Evolutionary conservation across 306 rosid species (phyloP), one percentile per base, ranked within the genome.

Genomic region (Quercus mongolica): DNA sequence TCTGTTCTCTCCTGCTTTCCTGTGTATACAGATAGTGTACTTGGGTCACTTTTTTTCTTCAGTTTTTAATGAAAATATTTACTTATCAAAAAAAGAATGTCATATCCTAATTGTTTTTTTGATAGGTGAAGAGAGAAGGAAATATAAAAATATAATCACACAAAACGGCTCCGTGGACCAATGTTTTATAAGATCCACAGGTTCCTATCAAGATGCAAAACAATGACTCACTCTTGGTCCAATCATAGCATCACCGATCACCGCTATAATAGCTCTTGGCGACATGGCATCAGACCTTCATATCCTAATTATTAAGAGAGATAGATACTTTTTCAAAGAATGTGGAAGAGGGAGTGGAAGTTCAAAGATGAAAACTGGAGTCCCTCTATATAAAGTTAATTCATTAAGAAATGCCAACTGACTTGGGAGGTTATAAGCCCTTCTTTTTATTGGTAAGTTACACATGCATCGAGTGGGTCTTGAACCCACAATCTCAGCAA

Each of bases 201-300:
- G 69, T 94, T 92, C 96, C 94, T 92, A 90, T 88, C 91, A 92
- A 46, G 72, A 81, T 80, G 91, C 90, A 87, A 90, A 88, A 87
- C 76, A 30, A 71, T 55, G 74, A 35, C 5, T 90, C 57, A 26
- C 3, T 92, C 5, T 92, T 2, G 88, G 97, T 87, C 89, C 92
- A 85, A 94, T 92, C 93, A 78, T 84, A 92, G 96, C 98, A 89
- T 87, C 90, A 74, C 17, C 52, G 90, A 83, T 92, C 89, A 90
- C 0, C 8, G 91, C 94, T 9, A 4, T 71, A 4, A 17, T 35
- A 30, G 96, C 93, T 89, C 76, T 71, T 89, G 87, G 74, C 84
- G 87, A 85, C 93, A 91, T 87, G 92, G 94, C 94, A 89, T 92
- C 54, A 77, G 72, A 86, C 97, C 89, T 6, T 71, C 10, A 38